A percentile compares a stretch with the other conserved stretches of the same genome.
Conservation (phyloP, 306 rosid genomes). For the Casuarina glauca region DNA sequence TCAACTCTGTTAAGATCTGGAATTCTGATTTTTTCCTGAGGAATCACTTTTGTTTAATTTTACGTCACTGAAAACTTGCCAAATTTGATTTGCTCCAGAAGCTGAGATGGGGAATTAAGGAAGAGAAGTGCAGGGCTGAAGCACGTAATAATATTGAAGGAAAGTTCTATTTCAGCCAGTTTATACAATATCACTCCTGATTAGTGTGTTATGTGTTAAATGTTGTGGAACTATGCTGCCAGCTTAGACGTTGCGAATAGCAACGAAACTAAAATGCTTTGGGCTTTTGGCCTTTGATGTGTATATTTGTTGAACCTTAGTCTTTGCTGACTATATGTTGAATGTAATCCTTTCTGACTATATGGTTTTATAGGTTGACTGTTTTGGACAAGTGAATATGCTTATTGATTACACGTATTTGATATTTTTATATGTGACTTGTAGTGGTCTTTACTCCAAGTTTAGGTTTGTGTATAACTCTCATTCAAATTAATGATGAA, state of each 20-base stretch:
- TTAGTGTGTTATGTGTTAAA: not conserved
- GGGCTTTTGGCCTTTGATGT: not conserved
- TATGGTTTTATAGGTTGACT: not conserved
- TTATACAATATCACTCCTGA: conserved; percentile 29
- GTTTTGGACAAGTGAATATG: not conserved
- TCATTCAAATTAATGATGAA: too few relatives aligned
- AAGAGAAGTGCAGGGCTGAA: conserved; percentile 37
- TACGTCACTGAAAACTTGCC: conserved; percentile 50
- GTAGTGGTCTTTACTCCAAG: not conserved
- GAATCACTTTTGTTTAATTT: conserved; percentile 11
- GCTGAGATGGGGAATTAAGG: conserved; percentile 37
- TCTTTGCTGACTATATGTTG: not conserved
- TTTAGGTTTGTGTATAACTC: not conserved
- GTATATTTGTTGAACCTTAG: not conserved
- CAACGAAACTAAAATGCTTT: not conserved
- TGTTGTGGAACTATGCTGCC: conserved; percentile 12
- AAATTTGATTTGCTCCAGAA: conserved; percentile 41
- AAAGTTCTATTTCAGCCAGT: conserved; percentile 2
- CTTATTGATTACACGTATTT: not conserved
- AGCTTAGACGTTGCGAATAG: not conserved
- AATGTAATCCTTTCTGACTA: not conserved
- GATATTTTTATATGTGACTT: not conserved
- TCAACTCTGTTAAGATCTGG: too few relatives aligned
- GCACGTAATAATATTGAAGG: conserved; percentile 25
- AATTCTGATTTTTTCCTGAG: not conserved